Evolutionary conservation across 192 early-diverging fungal species (phyloP).

Genomic region (Coemansia sp.): DNA sequence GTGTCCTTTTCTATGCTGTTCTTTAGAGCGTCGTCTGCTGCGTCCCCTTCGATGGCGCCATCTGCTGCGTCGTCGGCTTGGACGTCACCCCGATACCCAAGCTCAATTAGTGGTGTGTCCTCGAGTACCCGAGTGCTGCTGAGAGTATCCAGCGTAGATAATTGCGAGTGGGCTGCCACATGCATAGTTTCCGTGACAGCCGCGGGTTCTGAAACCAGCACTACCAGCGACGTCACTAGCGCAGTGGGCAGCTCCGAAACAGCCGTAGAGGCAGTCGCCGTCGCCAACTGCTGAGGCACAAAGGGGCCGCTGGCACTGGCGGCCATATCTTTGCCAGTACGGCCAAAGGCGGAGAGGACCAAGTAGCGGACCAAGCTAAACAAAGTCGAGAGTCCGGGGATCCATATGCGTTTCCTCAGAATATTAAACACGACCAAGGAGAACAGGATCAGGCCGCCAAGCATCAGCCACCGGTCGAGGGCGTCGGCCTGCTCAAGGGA

Average conservation of each 20-base stretch:
- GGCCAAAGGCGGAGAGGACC: background rate
- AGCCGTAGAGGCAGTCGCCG: background rate
- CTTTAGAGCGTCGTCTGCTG: too few species aligned
- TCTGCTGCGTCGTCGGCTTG: background rate
- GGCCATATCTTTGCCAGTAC: background rate
- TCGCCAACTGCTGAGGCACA: background rate
- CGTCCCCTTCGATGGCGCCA: background rate
- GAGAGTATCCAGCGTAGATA: background rate
- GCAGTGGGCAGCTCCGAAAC: background rate
- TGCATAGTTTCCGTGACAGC: background rate
- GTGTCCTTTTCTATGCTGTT: too few species aligned
- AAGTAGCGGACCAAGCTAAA: conserved; percentile 26
- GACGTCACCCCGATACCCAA: background rate
- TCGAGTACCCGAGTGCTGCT: background rate
- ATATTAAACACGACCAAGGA: conserved; percentile 46
- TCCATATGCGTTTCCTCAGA: conserved; percentile 47
- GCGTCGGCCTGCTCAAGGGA: conserved; percentile 45
- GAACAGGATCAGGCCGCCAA: conserved; percentile 42
- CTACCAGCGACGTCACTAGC: background rate
- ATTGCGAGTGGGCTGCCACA: background rate
- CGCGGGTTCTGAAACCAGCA: background rate
- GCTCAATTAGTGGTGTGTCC: background rate
- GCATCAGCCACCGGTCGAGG: conserved; percentile 50
- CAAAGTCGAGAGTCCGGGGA: conserved; percentile 40
- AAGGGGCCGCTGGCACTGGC: background rate